A percentile compares a stretch with the other conserved stretches of the same genome.
Evolutionary conservation across 2,329 filamentous ascomycete species (phyloP).

Genomic region (Exophiala sideris): DNA sequence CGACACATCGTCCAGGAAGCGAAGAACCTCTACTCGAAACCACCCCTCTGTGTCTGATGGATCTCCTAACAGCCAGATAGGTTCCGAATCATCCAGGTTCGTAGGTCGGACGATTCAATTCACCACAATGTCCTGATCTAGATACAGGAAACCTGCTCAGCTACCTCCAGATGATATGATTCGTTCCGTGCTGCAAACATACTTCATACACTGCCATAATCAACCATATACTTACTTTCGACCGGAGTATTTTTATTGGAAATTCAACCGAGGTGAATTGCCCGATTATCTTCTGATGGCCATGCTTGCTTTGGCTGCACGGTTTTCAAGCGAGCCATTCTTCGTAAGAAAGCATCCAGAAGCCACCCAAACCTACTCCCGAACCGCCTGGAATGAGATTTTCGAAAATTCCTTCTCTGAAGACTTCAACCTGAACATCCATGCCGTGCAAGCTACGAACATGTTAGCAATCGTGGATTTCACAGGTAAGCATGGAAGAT

Average conservation of each 20-base stretch:
- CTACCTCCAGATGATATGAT: conserved; percentile 3
- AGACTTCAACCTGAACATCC: conserved; percentile 32
- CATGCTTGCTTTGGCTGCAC: conserved; percentile 34
- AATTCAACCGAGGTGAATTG: conserved; percentile 27
- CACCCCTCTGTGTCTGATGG: too few species aligned
- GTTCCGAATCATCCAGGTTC: too few species aligned
- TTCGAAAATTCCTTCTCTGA: conserved; percentile 35
- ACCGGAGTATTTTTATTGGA: conserved; percentile 33
- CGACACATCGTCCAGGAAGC: too few species aligned
- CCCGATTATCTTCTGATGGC: conserved; percentile 35
- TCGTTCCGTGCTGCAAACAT: conserved; percentile 31
- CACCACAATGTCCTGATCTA: too few species aligned
- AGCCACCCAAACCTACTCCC: conserved; percentile 32
- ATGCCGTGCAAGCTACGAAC: conserved; percentile 38
- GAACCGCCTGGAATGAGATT: conserved; percentile 36
- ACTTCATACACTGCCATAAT: conserved; percentile 37
- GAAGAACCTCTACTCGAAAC: too few species aligned
- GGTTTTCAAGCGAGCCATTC: conserved; percentile 33
- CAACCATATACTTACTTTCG: conserved; percentile 41
- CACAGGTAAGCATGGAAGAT: conserved; percentile 32
- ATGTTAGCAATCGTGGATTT: conserved; percentile 40
- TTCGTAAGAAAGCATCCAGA: conserved; percentile 27
- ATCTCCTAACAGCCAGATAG: too few species aligned
- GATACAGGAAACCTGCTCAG: not conserved
- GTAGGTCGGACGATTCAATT: too few species aligned